Percentiles rank a stretch among this genome's conserved stretches.
These are phyloP conservation scores for Trifolium dubium DNA, from an alignment of 306 rosid genomes.

Conservation along the genomic window DNA sequence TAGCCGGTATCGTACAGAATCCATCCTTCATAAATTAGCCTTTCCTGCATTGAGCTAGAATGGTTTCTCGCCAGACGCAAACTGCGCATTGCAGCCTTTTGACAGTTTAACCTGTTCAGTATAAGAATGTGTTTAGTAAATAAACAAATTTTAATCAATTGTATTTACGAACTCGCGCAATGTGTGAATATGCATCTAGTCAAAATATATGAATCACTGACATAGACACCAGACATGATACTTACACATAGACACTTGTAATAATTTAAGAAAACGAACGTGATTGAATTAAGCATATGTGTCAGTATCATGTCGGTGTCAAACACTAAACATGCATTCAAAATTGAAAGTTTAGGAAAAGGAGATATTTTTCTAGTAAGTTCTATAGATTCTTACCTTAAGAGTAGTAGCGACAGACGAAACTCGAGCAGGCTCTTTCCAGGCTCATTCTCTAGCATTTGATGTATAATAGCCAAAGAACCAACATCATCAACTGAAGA, in stretches of 20 bases:
- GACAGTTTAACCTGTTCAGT: constrained; percentile 70
- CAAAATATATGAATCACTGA: not conserved
- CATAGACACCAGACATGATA: not conserved
- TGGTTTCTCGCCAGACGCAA: constrained; percentile 80
- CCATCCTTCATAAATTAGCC: constrained; percentile 90
- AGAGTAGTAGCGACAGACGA: constrained; percentile 81
- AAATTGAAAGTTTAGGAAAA: constrained; percentile 30
- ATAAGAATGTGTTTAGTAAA: not conserved
- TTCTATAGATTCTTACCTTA: constrained; percentile 54
- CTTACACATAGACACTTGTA: not conserved
- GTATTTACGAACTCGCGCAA: not conserved
- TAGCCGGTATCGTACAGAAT: constrained; percentile 80
- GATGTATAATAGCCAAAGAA: constrained; percentile 81
- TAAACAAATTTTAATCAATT: not conserved
- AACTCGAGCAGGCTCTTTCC: constrained; percentile 68
- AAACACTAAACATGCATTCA: too few species aligned
- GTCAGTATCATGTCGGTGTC: not conserved
- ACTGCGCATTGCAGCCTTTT: constrained; percentile 83
- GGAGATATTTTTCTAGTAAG: not conserved
- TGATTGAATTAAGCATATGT: not conserved
- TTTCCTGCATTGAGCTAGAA: constrained; percentile 69
- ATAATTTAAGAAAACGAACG: not conserved
- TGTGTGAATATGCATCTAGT: not conserved
- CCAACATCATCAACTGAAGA: constrained; percentile 82
- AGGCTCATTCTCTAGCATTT: constrained; percentile 74